phyloP scores from a whole-genome alignment of 257 asterid genomes.

The Scutellaria minor region DNA sequence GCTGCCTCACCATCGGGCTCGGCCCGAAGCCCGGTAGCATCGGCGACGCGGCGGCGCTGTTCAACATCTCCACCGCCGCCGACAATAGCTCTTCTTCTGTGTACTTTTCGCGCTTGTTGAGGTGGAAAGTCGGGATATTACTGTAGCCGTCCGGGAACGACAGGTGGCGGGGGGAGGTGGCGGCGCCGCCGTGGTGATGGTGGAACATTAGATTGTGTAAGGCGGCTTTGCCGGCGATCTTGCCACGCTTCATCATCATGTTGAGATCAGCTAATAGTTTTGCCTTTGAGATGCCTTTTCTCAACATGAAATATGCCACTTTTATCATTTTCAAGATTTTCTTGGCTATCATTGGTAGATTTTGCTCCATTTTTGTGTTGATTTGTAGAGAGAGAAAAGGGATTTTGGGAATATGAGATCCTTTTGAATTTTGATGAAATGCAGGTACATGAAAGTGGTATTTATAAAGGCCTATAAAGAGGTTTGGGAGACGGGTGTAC shows the following conservation, averaged over 20 bases:
- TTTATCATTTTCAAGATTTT: conserved; percentile 61
- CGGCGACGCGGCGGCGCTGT: conserved; percentile 57
- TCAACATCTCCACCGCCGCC: conserved; percentile 45
- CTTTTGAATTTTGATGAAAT: conserved; percentile 31
- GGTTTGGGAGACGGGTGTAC: conserved; percentile 3
- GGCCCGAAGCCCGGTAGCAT: conserved; percentile 75
- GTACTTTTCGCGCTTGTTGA: conserved; percentile 44
- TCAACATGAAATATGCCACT: conserved; percentile 65
- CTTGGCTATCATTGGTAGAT: conserved; percentile 65
- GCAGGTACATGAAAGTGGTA: conserved; percentile 33
- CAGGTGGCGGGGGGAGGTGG: conserved; percentile 22
- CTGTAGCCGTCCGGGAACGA: conserved; percentile 58
- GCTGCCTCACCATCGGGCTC: conserved; percentile 68
- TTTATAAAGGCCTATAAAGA: conserved; percentile 31
- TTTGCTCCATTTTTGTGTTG: conserved; percentile 65
- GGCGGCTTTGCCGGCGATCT: conserved; percentile 79
- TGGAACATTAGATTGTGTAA: conserved; percentile 71
- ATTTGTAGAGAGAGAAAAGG: conserved; percentile 2
- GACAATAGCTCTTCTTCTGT: conserved; percentile 35
- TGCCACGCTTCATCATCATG: conserved; percentile 72
- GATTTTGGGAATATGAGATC: not conserved
- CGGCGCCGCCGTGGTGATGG: conserved; percentile 44
- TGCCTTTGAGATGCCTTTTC: conserved; percentile 68
- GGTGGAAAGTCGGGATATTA: conserved; percentile 58
- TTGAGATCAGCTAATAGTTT: conserved; percentile 63